Conservation (phyloP, 2,329 filamentous ascomycete species). For the Arthrobotrys sinensis region DNA sequence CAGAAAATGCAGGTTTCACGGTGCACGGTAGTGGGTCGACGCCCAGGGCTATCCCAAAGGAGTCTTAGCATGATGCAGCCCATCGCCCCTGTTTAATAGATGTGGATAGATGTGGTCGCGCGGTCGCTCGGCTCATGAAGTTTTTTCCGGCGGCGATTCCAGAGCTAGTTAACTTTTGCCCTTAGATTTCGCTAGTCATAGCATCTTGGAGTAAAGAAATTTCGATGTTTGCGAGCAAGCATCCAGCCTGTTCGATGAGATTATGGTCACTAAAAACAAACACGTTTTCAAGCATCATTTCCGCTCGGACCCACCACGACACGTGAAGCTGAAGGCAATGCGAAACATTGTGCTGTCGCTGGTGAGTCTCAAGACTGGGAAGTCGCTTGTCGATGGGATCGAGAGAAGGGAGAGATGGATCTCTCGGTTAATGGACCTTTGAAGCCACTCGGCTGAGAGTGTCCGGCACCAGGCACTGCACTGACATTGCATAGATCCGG, state of each 20-base stretch:
- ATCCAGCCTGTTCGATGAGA: constrained; percentile 55
- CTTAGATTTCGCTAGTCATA: background rate
- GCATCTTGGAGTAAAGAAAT: constrained; percentile 26
- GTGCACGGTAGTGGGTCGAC: constrained; percentile 51
- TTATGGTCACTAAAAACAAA: constrained; percentile 49
- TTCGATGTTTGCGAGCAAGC: constrained; percentile 42
- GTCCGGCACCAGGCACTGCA: constrained; percentile 30
- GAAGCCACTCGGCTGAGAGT: constrained; percentile 52
- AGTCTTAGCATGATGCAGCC: constrained; percentile 59
- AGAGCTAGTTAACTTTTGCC: background rate
- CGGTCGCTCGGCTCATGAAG: constrained; percentile 30
- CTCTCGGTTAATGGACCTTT: constrained; percentile 31
- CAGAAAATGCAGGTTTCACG: constrained; percentile 54
- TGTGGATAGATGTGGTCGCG: constrained; percentile 36
- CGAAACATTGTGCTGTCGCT: constrained; percentile 46
- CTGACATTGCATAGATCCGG: constrained; percentile 33
- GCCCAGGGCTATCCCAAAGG: constrained; percentile 39
- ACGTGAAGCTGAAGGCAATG: constrained; percentile 52
- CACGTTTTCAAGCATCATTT: constrained; percentile 59
- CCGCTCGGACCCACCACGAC: constrained; percentile 56
- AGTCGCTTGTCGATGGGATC: constrained; percentile 39
- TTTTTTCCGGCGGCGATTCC: constrained; percentile 28
- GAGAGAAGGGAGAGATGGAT: constrained; percentile 19
- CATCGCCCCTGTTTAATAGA: constrained; percentile 60
- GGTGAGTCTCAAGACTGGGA: constrained; percentile 50